Evolutionary conservation across 2,329 filamentous ascomycete genomes (phyloP), one percentile per base, ranked within the genome.

Genomic region (Aspergillus ibericus): DNA sequence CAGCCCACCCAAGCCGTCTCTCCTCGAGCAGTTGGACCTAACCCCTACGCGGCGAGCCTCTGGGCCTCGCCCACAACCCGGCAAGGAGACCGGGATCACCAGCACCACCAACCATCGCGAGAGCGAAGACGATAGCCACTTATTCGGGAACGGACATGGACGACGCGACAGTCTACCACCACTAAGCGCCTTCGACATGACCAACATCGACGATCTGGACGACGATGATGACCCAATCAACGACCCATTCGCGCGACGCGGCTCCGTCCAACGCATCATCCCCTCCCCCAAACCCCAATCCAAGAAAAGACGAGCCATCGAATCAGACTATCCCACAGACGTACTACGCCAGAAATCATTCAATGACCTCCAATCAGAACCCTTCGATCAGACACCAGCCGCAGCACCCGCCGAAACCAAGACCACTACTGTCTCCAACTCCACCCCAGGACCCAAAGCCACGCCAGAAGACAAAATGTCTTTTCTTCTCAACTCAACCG

Each of bases 321-420:
- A 76, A 63, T 69, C 77, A 22, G 83, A 85, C 65, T 84, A 85
- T 60, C 77, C 80, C 2, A 68, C 68, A 2, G 70, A 78, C 16
- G 62, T 74, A 13, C 74, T 85, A 1, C 72, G 73, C 35, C 68
- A 72, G 13, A 83, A 82, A 72, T 70, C 71, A 0, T 83, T 82
- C 58, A 66, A 75, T 0, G 73, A 81, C n/a, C 75, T 85, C 3
- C 78, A 78, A 60, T 72, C 74, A 3, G 80, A 85, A 60, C 70
- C 76, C 5, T 85, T 85, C 63, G 80, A 83, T 52, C 71, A 70
- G 27, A 72, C 73, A 16, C 78, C 70, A 13, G 60, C 77, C 10
- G 66, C 68, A 10, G 59, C 67, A 15, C 65, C 59, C 65, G n/a
- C 64, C 66, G 5, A 61, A 58, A 53, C 57, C 68, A 50, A 64